Base-by-base conservation (phyloP, 352 stramenopile genomes). In the Peronospora destructor region DNA sequence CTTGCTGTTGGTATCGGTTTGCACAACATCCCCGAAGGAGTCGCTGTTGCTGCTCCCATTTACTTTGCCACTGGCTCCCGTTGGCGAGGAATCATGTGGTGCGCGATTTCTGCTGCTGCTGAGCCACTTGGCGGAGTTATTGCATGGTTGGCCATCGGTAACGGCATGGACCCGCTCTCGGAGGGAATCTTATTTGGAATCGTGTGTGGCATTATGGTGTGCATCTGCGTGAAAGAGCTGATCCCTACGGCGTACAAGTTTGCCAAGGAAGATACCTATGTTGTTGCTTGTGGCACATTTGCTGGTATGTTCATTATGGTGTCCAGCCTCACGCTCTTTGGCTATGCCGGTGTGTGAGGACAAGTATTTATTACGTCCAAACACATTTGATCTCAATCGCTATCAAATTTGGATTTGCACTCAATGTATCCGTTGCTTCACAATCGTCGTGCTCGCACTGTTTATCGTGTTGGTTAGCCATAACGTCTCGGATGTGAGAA, bases 21-120 rank as follows among this genome's bases (percentile, higher is more conserved):
- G 19, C 94, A 98, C 71, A 98, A 98, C 58, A 96, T 98, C 45
- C 90, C 94, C 0, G 94, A 98, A 55, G 95, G 95, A 0, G 76
- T 98, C 26, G 95, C 89, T 26, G 90, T 98, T 11, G 86, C 91
- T 13, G 76, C 97, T n/a, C 93, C 94, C 0, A 95, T 98, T 30
- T 98, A 98, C 71, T 98, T 97, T 57, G 89, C 92, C 8, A 98
- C 94, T 3, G 89, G 90, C 4, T 95, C 84, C 32, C 76, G 87
- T 6, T 88, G 74, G 61, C 94, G 94, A 37, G 94, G 88, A 6
- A 97, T 98, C 55, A 68, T 91, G 45, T 97, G 88, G 85, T 94
- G 85, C 21, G 61, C 83, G 5, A 65, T 98, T 34, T 94, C 83
- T 7, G 92, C 91, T 9, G 23, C 80, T 13, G 87, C 87, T 23